Base-by-base conservation (phyloP, 768 basidiomycete genomes). In the Podaxis sp. region DNA sequence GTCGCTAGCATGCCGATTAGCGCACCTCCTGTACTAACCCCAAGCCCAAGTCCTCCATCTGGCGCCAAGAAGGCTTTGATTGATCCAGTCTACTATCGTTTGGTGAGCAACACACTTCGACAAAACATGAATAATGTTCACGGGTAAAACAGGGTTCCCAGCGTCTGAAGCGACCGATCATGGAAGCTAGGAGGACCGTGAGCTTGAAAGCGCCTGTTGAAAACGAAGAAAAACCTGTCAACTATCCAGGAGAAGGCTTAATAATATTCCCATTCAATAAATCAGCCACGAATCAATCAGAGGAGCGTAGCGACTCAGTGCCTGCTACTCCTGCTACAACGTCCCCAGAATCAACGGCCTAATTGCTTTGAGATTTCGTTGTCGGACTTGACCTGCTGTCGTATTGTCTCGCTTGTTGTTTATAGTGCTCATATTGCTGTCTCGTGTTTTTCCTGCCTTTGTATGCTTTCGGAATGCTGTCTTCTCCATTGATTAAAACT, bases 1-100 rank as follows among this genome's bases (percentile, higher is more conserved):
- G 73, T 80, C 9, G 74, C 75, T 24, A 82, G 81, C 61, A 73
- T 79, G 51, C 80, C 81, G 8, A 66, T 71, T 29, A 55, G 62
- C 12, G 69, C 65, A 40, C 65, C 66, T 8, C 58, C 66, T 15
- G 36, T 65, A 15, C 38, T 65, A 24, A 64, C 64, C 24, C 69
- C 72, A 36, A 68, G 66, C 50, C 61, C 64, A 19, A 65, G 62
- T 22, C 64, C 61, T 24, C 64, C 61, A 50, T 27, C 55, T 7
- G 29, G 8, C 22, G 4, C 53, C 41, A 47, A 33, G 50, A 36
- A 53, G 15, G 15, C 50, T 53, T 60, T 29, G 13, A 50, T 52
- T 46, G 60, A 62, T 25, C 49, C 46, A 17, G 37, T 24, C 25
- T 62, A 62, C 38, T 36, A 55, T 41, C 43, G 38, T 33, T 9